Base-by-base conservation (phyloP, 2,329 filamentous ascomycete genomes). In the Neoarthrinium moseri region DNA sequence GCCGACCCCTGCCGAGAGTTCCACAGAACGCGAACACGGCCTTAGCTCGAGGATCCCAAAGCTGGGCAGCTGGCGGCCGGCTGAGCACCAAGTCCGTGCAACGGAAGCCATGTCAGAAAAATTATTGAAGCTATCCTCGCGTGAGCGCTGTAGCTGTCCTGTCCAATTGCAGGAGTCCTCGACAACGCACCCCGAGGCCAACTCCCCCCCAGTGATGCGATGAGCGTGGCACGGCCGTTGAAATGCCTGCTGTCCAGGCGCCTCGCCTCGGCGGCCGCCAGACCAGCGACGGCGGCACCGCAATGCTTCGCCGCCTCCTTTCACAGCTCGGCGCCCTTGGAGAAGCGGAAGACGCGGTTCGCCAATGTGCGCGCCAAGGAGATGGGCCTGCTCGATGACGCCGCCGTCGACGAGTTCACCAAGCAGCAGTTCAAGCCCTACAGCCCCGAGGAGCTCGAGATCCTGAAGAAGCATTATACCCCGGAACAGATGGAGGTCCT, bases 401-500 rank as follows among this genome's bases (percentile, higher is more conserved):
- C 69, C 72, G 26, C 61, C 45, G 56, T 80, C 51, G 60, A 69
- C 18, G 56, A 71, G 53, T 79, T 70, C 56, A 65, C 69, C 46
- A 60, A 70, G 50, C 60, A 77, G 33, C 63, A 69, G 34, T 84
- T 83, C 59, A 76, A 82, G 51, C 73, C 79, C 12, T 94, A 91
- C 70, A 83, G 81, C 12, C 68, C 76, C 32, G 76, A 83, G 52
- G 84, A 94, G 61, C 79, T 81, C 59, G 74, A 76, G 49, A 59
- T 69, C 17, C 75, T 96, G 47, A 68, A 69, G 48, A 70, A 81
- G 60, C 80, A 79, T 56, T 97, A 96, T 73, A 88, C 89, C 0
- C 77, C 84, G 13, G 82, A 86, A 63, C 92, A 97, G 71, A 75
- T 95, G 56, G 83, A 81, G 46, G 89, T 91, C 47, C 83, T 97